Percentiles rank a stretch among this genome's conserved stretches.
These are phyloP conservation scores for Xanthoconium separans DNA, from an alignment of 1,284 basidiomycete species.

Conservation along the genomic window DNA sequence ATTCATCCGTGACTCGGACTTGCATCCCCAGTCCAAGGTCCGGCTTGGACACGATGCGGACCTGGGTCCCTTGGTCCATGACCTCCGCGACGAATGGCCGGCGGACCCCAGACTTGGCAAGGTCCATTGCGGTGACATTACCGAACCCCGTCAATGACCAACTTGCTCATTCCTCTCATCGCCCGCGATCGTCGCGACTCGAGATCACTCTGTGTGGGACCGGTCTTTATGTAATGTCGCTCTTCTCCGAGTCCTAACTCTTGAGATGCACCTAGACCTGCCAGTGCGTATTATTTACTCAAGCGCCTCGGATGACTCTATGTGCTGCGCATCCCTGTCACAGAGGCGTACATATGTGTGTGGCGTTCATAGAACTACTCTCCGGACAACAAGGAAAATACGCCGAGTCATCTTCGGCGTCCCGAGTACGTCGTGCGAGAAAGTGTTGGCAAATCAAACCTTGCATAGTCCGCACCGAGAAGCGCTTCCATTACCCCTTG, in stretches of 20 bases:
- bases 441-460: conserved; percentile 1
- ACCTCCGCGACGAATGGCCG: too few species aligned
- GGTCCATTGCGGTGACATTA: neutral
- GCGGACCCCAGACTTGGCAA: too few species aligned
- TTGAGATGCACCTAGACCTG: too few species aligned
- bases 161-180: neutral
- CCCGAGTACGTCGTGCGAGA: too few species aligned
- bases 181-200: neutral
- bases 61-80: neutral
- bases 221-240: too few species aligned
- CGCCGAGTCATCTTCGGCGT: too few species aligned
- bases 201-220: too few species aligned
- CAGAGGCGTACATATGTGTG: neutral
- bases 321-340: neutral
- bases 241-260: too few species aligned
- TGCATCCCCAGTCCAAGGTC: neutral
- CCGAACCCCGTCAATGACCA: neutral
- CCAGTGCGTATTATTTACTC: too few species aligned
- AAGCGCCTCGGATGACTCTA: too few species aligned
- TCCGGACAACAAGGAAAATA: conserved; percentile 10
- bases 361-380: conserved; percentile 7
- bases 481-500: too few species aligned
- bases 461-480: neutral
- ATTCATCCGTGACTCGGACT: neutral
- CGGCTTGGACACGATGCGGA: neutral